Evolutionary conservation across 352 stramenopile species (phyloP).

Genomic region (Globisporangium paroecandrum): DNA sequence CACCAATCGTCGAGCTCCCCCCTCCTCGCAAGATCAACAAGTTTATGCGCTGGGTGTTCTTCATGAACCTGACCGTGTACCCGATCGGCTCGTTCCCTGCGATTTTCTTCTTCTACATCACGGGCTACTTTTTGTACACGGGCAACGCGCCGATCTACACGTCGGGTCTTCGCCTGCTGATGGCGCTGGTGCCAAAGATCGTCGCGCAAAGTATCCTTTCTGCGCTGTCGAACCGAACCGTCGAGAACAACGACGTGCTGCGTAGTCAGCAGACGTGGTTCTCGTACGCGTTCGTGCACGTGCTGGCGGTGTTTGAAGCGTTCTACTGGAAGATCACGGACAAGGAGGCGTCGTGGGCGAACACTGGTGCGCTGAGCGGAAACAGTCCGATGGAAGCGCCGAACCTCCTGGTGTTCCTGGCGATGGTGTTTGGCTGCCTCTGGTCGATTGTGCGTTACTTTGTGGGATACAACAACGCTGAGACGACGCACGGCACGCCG

Average conservation of each 20-base stretch:
- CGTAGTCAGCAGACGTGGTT: conserved; percentile 77
- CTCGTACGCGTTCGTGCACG: conserved; percentile 73
- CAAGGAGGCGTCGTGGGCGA: conserved; percentile 67
- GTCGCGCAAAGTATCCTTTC: conserved; percentile 65
- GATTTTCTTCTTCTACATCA: conserved; percentile 78
- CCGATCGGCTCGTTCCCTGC: conserved; percentile 70
- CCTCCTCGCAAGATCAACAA: conserved; percentile 33
- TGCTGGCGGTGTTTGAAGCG: conserved; percentile 66
- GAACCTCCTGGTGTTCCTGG: conserved; percentile 64
- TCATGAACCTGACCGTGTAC: conserved; percentile 78
- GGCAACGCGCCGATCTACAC: conserved; percentile 72
- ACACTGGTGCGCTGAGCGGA: conserved; percentile 54
- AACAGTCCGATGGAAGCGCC: conserved; percentile 70
- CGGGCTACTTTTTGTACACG: conserved; percentile 71
- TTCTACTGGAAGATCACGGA: conserved; percentile 78
- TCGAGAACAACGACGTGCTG: conserved; percentile 72
- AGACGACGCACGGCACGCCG: conserved; percentile 58
- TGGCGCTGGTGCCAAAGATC: conserved; percentile 74
- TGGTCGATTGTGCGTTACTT: conserved; percentile 68
- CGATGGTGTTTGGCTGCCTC: conserved; percentile 62
- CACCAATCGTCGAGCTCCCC: conserved; percentile 5
- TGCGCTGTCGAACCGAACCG: conserved; percentile 64
- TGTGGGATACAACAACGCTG: conserved; percentile 64
- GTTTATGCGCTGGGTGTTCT: conserved; percentile 81
- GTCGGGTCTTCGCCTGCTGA: conserved; percentile 54